Evolutionary conservation across 129 eudicot species (phyloP).

Genomic region (Pittosporum tobira): DNA sequence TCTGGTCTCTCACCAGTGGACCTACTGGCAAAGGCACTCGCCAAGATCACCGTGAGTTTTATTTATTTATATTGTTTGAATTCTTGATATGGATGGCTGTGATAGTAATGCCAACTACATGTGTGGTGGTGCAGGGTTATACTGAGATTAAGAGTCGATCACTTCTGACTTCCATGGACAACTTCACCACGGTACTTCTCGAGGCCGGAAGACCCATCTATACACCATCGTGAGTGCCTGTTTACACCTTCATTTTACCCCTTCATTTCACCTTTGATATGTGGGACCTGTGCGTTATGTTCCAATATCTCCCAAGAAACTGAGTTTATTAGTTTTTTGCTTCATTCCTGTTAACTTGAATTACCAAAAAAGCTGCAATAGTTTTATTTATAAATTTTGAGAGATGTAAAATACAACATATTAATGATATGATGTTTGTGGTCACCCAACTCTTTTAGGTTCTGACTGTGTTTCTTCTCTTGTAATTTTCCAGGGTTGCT

Average conservation of each 20-base stretch:
- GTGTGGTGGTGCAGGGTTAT: slow-evolving; percentile 60
- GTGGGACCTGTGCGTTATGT: too few relatives aligned
- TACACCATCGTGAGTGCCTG: slow-evolving; percentile 66
- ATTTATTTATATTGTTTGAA: not conserved
- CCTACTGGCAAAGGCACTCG: slow-evolving; percentile 86
- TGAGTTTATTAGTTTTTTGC: too few relatives aligned
- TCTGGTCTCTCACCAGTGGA: slow-evolving; percentile 70
- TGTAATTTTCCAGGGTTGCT: slow-evolving; percentile 69
- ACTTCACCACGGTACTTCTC: slow-evolving; percentile 60
- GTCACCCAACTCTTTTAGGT: not conserved
- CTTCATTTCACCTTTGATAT: not conserved
- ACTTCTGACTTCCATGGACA: slow-evolving; percentile 80
- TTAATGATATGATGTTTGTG: too few relatives aligned
- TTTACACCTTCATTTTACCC: too few relatives aligned
- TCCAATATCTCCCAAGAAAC: too few relatives aligned
- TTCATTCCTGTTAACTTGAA: too few relatives aligned
- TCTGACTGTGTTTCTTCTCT: too few relatives aligned
- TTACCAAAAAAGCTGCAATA: slow-evolving; percentile 53
- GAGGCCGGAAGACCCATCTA: slow-evolving; percentile 70
- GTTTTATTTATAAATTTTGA: too few relatives aligned
- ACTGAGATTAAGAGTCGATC: slow-evolving; percentile 73
- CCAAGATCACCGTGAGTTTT: slow-evolving; percentile 65
- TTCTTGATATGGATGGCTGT: not conserved
- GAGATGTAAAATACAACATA: too few relatives aligned
- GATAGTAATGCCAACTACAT: not conserved